These are phyloP conservation scores for Schizosaccharomyces japonicus DNA, from an alignment of 805 yeast genomes.

Conservation along the genomic window DNA sequence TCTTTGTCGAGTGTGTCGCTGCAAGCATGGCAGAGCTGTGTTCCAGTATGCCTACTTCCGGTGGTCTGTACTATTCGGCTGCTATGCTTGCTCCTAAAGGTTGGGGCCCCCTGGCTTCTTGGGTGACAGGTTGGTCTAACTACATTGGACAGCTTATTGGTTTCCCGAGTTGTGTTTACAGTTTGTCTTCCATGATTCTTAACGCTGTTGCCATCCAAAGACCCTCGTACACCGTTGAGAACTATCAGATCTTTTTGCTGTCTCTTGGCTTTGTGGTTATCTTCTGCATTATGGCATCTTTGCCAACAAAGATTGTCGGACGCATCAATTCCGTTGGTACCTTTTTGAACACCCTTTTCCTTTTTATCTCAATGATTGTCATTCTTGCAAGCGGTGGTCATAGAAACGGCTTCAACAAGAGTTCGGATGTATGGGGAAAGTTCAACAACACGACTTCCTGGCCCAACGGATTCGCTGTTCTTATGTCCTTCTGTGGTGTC, in stretches of 20 bases:
- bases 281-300: slow-evolving; percentile 26
- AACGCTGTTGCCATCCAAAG: slow-evolving; percentile 25
- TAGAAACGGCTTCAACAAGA: slow-evolving; percentile 24
- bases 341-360: slow-evolving; percentile 24
- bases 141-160: slow-evolving; percentile 42
- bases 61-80: slow-evolving; percentile 47
- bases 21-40: slow-evolving; percentile 39
- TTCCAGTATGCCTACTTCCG: slow-evolving; percentile 39
- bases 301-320: slow-evolving; percentile 34
- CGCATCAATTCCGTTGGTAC: slow-evolving; percentile 29
- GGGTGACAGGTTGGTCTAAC: slow-evolving; percentile 42
- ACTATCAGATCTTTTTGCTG: slow-evolving; percentile 29
- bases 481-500: slow-evolving; percentile 36
- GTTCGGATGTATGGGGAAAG: slow-evolving; percentile 27
- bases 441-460: slow-evolving; percentile 35
- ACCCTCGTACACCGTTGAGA: slow-evolving; percentile 20
- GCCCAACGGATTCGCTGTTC: slow-evolving; percentile 36
- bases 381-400: slow-evolving; percentile 29
- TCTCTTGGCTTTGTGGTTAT: slow-evolving; percentile 28
- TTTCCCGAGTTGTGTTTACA: slow-evolving; percentile 35
- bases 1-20: slow-evolving; percentile 33
- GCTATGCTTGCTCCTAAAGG: slow-evolving; percentile 32
- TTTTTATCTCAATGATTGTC: slow-evolving; percentile 29
- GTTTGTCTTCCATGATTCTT: slow-evolving; percentile 33
- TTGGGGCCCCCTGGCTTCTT: slow-evolving; percentile 30